phyloP scores from a whole-genome alignment of 192 early-diverging fungal species.

The Coemansia asiatica region DNA sequence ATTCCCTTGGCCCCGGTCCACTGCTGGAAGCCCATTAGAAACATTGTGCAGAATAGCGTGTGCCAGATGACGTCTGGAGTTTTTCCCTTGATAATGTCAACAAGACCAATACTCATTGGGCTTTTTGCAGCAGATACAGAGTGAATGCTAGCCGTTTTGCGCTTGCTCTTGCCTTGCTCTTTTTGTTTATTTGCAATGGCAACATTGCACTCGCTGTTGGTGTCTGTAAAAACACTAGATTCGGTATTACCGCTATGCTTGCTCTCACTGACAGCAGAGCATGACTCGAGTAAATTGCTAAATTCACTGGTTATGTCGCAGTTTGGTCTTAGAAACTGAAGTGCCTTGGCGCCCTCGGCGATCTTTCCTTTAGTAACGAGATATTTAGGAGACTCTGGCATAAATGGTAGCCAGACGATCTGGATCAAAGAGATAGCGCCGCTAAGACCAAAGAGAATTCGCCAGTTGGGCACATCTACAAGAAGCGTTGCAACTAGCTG shows the following conservation, averaged over 20 bases:
- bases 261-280: slow-evolving; percentile 10
- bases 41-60: slow-evolving; percentile 62
- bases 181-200: neutral
- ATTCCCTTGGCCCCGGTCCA: slow-evolving; percentile 80
- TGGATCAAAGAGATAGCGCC: slow-evolving; percentile 59
- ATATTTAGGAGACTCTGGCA: slow-evolving; percentile 75
- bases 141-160: neutral
- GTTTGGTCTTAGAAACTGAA: slow-evolving; percentile 57
- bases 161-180: neutral
- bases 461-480: slow-evolving; percentile 63
- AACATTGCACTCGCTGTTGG: slow-evolving; percentile 6
- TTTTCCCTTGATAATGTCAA: slow-evolving; percentile 43
- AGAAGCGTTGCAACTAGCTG: slow-evolving; percentile 61
- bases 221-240: neutral
- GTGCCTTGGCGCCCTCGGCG: slow-evolving; percentile 49
- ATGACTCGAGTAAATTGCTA: slow-evolving; percentile 50
- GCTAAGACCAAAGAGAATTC: slow-evolving; percentile 64
- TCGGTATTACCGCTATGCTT: neutral
- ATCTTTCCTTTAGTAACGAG: slow-evolving; percentile 58
- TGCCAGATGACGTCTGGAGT: slow-evolving; percentile 57
- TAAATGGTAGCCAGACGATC: slow-evolving; percentile 59
- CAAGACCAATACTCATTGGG: slow-evolving; percentile 15
- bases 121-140: neutral
- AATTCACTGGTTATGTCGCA: slow-evolving; percentile 60
- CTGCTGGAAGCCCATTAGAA: slow-evolving; percentile 76